These are phyloP conservation scores for Anthostomella pinea DNA, from an alignment of 2,329 filamentous ascomycete species.

Conservation along the genomic window DNA sequence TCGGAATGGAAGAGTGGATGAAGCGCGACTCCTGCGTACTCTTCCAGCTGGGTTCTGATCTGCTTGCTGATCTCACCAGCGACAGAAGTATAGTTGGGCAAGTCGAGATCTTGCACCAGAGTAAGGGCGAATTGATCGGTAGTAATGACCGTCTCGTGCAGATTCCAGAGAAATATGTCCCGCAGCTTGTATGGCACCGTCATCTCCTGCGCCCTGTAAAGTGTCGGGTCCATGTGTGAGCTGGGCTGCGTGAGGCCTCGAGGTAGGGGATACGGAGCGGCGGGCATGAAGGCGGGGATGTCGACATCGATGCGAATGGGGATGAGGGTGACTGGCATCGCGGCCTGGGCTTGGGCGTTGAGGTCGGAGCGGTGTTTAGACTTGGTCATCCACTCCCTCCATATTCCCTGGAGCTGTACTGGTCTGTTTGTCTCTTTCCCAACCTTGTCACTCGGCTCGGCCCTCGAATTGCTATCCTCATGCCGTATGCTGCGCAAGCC, in stretches of 20 bases:
- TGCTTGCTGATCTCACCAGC: conserved; percentile 85
- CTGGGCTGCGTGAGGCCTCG: conserved; percentile 66
- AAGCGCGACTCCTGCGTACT: conserved; percentile 90
- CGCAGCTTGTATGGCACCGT: conserved; percentile 85
- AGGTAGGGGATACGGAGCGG: conserved; percentile 62
- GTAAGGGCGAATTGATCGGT: conserved; percentile 93
- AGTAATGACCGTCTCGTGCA: conserved; percentile 90
- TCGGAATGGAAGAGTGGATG: conserved; percentile 82
- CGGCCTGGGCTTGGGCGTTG: conserved; percentile 63
- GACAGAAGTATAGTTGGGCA: conserved; percentile 69
- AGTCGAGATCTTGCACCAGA: conserved; percentile 88
- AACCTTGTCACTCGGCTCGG: conserved; percentile 69
- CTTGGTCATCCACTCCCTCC: conserved; percentile 94
- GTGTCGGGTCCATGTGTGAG: conserved; percentile 51
- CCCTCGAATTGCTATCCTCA: conserved; percentile 64
- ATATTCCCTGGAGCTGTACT: conserved; percentile 84
- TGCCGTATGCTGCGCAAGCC: conserved; percentile 79
- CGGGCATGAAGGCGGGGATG: conserved; percentile 72
- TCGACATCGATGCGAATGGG: conserved; percentile 97
- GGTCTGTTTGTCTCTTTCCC: conserved; percentile 79
- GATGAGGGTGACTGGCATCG: conserved; percentile 83
- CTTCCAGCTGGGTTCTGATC: conserved; percentile 91
- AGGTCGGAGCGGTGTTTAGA: conserved; percentile 55
- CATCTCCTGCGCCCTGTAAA: conserved; percentile 75
- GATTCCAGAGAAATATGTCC: conserved; percentile 96